Base-by-base conservation (phyloP, 345 rosid species). In the Euclidium syriacum region DNA sequence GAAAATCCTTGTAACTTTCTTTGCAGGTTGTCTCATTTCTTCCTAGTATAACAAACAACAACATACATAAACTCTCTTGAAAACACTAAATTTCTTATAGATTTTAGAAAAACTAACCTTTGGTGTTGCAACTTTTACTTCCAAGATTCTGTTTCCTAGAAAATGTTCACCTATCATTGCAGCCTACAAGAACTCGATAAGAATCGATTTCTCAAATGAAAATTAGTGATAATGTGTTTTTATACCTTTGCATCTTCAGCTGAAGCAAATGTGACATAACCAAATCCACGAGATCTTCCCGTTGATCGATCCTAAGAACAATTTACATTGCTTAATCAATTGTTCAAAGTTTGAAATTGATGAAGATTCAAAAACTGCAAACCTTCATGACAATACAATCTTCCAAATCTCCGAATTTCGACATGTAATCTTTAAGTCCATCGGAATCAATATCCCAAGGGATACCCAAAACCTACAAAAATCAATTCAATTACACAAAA, bases 331-430 rank as follows among this genome's bases (percentile, higher is more conserved):
- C 48, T 27, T 7, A 30, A 59, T 14, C 32, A 20, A 32, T n/a
- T 19, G 48, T 26, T 41, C 7, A 12, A n/a, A 34, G 5, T 8
- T 12, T 0, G 1, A 38, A 42, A 50, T 2, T 15, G 1, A 12
- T 0, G 5, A 16, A 15, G 8, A 49, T 11, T n/a, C 6, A 51
- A 54, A 42, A 19, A n/a, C n/a, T 17, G 54, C 48, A 23, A 78
- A 90, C 99, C 96, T 94, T 94, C 97, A 90, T 90, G 56, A 94
- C 99, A 50, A 94, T 87, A 68, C 97, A 94, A 77, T 94, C 97
- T 74, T 90, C 97, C 76, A 94, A 77, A 4, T 90, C 97, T 27
- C 99, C 97, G 70, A 84, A 94, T 74, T 87, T 90, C 46, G 66
- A 70, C 99, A 94, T 94, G 71, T 94, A 94, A 39, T 90, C 92